Evolutionary conservation across 352 stramenopile species (phyloP).

Genomic region (Pythium coloratum): DNA sequence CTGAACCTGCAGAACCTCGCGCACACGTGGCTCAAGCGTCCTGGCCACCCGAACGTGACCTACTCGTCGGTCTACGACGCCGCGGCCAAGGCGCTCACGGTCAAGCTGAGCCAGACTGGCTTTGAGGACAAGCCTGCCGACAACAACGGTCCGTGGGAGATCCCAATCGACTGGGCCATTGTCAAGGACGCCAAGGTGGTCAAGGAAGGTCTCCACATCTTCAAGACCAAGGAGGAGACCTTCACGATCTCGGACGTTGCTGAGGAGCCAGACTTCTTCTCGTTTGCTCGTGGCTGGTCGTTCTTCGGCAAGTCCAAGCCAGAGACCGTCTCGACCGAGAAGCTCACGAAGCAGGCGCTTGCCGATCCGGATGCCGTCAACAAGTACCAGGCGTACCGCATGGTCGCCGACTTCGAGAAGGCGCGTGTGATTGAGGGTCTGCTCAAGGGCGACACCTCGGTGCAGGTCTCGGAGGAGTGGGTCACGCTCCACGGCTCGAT

Average conservation of each 20-base stretch:
- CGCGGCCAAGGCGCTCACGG: constrained; percentile 45
- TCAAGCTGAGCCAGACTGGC: constrained; percentile 66
- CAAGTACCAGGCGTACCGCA: constrained; percentile 76
- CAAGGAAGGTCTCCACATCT: constrained; percentile 58
- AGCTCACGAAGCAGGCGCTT: constrained; percentile 62
- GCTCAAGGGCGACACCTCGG: constrained; percentile 43
- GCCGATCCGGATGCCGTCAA: constrained; percentile 74
- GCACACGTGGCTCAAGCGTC: constrained; percentile 75
- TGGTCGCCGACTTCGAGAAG: constrained; percentile 66
- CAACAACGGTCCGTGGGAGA: constrained; percentile 76
- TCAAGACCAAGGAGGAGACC: constrained; percentile 59
- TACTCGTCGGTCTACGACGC: constrained; percentile 63
- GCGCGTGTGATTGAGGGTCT: constrained; percentile 67
- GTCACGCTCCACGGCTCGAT: constrained; percentile 66
- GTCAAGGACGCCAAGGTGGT: constrained; percentile 63
- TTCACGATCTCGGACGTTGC: constrained; percentile 50
- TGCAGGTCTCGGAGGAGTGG: constrained; percentile 59
- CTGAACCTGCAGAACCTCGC: constrained; percentile 61
- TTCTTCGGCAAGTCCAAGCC: constrained; percentile 81
- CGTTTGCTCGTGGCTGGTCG: constrained; percentile 72
- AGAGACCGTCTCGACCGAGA: constrained; percentile 44
- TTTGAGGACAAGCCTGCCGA: constrained; percentile 67
- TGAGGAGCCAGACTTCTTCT: constrained; percentile 66
- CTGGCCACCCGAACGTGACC: constrained; percentile 61
- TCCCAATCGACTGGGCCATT: constrained; percentile 74